A percentile compares a stretch with the other conserved stretches of the same genome.
Conservation (phyloP, 2,329 filamentous ascomycete species). For the Penicillium sp. region DNA sequence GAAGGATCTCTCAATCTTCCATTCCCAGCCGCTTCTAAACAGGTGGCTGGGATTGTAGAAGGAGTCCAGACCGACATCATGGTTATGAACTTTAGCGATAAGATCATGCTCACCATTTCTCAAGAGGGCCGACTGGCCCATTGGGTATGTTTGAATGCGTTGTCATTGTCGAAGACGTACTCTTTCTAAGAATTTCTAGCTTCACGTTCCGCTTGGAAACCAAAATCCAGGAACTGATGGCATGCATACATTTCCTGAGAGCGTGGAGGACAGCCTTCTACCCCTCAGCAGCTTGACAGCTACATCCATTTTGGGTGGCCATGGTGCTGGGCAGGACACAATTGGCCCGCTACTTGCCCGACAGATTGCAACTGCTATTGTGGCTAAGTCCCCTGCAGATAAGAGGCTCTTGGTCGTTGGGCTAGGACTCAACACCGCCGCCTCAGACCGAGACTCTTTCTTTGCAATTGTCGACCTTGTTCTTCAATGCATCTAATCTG, state of each 20-base stretch:
- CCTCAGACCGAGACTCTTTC: slow-evolving; percentile 44
- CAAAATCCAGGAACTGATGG: slow-evolving; percentile 38
- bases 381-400: slow-evolving; percentile 67
- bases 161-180: not conserved
- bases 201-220: slow-evolving; percentile 38
- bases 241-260: slow-evolving; percentile 41
- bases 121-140: slow-evolving; percentile 84
- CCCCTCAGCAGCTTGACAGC: slow-evolving; percentile 82
- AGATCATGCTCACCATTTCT: slow-evolving; percentile 84
- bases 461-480: slow-evolving; percentile 47
- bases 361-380: slow-evolving; percentile 80
- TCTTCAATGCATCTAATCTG: slow-evolving; percentile 40
- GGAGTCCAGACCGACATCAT: slow-evolving; percentile 71
- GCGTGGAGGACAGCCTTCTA: slow-evolving; percentile 60
- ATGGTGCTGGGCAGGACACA: slow-evolving; percentile 75
- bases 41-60: slow-evolving; percentile 63
- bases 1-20: slow-evolving; percentile 52
- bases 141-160: slow-evolving; percentile 67
- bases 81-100: slow-evolving; percentile 77
- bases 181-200: slow-evolving; percentile 18
- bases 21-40: slow-evolving; percentile 68
- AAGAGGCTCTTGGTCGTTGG: slow-evolving; percentile 61
- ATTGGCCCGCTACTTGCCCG: slow-evolving; percentile 86
- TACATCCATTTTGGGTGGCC: slow-evolving; percentile 82
- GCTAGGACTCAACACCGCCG: slow-evolving; percentile 54